Conservation (phyloP, 495 filamentous ascomycete species). For the Trichodelitschia bisporula region DNA sequence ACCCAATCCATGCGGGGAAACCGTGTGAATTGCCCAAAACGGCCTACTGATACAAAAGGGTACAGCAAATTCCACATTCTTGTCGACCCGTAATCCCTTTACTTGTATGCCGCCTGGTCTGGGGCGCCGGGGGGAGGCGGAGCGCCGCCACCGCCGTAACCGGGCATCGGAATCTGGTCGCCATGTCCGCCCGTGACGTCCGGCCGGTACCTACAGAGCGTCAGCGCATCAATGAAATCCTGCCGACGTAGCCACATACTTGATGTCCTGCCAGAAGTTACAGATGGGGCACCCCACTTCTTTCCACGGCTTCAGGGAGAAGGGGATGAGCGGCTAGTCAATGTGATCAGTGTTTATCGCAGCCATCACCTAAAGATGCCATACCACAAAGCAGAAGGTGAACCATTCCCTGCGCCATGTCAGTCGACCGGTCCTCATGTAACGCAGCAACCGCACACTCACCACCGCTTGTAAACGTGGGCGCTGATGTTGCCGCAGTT, state of each 20-base stretch:
- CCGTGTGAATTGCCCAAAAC: no score
- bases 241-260: constrained; percentile 9
- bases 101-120: no score
- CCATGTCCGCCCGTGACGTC: not conserved
- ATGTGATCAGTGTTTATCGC: not conserved
- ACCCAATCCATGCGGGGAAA: no score
- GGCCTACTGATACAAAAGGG: no score
- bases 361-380: no score
- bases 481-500: constrained; percentile 19
- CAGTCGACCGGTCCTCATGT: not conserved
- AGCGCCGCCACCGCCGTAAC: not conserved
- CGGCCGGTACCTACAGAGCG: not conserved
- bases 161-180: not conserved
- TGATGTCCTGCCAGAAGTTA: constrained; percentile 19
- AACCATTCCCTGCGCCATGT: constrained; percentile 17
- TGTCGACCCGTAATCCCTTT: no score
- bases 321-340: constrained; percentile 14
- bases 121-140: no score
- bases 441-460: constrained; percentile 1
- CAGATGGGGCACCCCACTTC: constrained; percentile 19
- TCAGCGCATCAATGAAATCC: not conserved
- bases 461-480: constrained; percentile 15
- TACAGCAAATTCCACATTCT: no score
- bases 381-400: constrained; percentile 19
- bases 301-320: constrained; percentile 15